Percentiles rank a stretch among this genome's conserved stretches.
Evolutionary conservation across 495 filamentous ascomycete species (phyloP).

Genomic region (Podospora pseudocomata): DNA sequence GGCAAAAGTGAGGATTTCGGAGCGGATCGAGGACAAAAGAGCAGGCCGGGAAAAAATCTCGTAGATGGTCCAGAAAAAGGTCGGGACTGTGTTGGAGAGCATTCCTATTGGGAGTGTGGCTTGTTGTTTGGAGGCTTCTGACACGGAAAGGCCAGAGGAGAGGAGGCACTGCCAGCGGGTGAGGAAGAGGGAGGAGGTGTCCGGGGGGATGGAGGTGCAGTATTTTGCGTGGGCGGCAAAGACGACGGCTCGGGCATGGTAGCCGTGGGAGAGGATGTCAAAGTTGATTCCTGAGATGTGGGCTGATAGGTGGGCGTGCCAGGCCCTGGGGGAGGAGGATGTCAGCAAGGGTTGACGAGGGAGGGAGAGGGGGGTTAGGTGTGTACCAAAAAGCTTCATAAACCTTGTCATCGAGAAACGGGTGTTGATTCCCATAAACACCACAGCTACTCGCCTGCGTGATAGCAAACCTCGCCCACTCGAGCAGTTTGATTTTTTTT

Average conservation of each 20-base stretch:
- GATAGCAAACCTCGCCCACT: not conserved
- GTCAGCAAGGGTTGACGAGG: not conserved
- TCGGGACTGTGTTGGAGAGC: not conserved
- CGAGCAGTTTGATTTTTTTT: not conserved
- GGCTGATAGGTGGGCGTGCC: not conserved
- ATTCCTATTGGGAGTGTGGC: not conserved
- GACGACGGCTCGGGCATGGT: not conserved
- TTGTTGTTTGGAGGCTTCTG: not conserved
- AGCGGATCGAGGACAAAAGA: not conserved
- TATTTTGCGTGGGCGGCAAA: not conserved
- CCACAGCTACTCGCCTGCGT: not conserved
- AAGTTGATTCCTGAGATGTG: not conserved
- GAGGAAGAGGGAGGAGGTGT: not conserved
- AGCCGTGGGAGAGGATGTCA: not conserved
- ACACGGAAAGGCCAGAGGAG: not conserved
- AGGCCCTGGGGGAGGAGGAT: not conserved
- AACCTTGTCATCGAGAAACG: not conserved
- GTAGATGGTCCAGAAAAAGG: not conserved
- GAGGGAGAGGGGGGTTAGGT: not conserved
- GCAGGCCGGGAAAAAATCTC: not conserved
- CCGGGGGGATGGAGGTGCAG: not conserved
- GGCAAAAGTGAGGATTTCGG: not conserved
- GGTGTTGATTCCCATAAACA: not conserved
- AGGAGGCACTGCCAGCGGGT: not conserved
- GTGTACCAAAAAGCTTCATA: not conserved